These are phyloP conservation scores for Azolla pinnata DNA, from an alignment of 75 land plant genomes.

Conservation along the genomic window DNA sequence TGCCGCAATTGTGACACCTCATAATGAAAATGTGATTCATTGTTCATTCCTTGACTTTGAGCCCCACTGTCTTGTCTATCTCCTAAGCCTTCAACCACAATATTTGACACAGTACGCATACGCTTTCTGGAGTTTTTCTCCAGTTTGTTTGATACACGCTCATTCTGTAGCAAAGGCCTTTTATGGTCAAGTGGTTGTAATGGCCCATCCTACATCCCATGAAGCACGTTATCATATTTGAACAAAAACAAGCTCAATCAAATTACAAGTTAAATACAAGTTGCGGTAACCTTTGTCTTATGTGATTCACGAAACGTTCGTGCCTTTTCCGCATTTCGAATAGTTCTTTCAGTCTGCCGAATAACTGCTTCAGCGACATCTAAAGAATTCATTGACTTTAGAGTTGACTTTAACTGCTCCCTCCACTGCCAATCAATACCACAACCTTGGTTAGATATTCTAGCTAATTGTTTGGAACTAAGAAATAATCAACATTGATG, in stretches of 20 bases:
- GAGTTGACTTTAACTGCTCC: slow-evolving; percentile 54
- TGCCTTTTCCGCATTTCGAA: slow-evolving; percentile 28
- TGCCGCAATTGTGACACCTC: slow-evolving; percentile 69
- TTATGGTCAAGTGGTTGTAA: slow-evolving; percentile 10
- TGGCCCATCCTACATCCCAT: slow-evolving; percentile 12
- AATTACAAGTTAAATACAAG: background rate
- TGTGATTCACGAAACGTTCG: slow-evolving; percentile 50
- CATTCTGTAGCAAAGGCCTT: slow-evolving; percentile 27
- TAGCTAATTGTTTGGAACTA: too few relatives aligned
- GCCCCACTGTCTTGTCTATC: too few relatives aligned
- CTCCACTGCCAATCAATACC: slow-evolving; percentile 97
- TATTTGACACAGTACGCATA: too few relatives aligned
- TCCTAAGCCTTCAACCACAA: too few relatives aligned
- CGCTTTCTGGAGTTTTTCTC: background rate
- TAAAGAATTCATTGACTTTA: slow-evolving; percentile 59
- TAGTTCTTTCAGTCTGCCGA: slow-evolving; percentile 30
- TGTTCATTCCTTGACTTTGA: too few relatives aligned
- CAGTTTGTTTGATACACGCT: background rate
- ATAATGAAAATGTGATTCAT: too few relatives aligned
- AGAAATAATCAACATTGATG: too few relatives aligned
- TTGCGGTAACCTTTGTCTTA: slow-evolving; percentile 15
- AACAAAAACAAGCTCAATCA: too few relatives aligned
- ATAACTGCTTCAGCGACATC: slow-evolving; percentile 35
- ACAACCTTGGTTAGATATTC: too few relatives aligned
- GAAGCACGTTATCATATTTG: too few relatives aligned